phyloP scores from a whole-genome alignment of 2,329 filamentous ascomycete genomes.

The Polytolypa hystricis region DNA sequence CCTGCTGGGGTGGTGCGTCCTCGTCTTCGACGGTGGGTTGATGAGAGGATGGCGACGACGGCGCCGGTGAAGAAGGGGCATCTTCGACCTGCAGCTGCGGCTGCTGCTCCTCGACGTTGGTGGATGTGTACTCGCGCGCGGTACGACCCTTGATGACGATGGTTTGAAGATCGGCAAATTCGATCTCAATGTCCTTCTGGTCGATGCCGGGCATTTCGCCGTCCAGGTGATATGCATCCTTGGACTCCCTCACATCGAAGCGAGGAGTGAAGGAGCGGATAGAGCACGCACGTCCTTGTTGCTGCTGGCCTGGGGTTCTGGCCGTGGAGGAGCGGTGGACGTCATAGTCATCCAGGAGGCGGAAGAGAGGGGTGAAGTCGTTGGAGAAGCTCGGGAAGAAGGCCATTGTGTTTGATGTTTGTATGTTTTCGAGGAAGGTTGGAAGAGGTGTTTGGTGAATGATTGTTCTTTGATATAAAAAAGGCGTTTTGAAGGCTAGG shows the following conservation, averaged over 20 bases:
- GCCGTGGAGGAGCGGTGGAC: constrained; percentile 17
- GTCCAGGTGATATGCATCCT: constrained; percentile 32
- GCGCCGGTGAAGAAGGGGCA: no score
- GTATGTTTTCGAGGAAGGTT: no score
- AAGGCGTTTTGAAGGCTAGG: no score
- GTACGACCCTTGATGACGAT: constrained; percentile 33
- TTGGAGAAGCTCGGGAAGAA: constrained; percentile 26
- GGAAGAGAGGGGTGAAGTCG: constrained; percentile 32
- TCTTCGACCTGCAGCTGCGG: constrained; percentile 10
- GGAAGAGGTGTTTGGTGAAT: no score
- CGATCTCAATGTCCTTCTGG: constrained; percentile 35
- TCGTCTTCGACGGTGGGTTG: constrained; percentile 47
- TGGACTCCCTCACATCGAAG: constrained; percentile 35
- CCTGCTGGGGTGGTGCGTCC: constrained; percentile 16
- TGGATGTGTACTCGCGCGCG: constrained; percentile 23
- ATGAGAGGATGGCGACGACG: constrained; percentile 21
- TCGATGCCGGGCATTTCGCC: constrained; percentile 36
- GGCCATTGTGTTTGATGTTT: constrained; percentile 25
- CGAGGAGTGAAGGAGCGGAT: constrained; percentile 26
- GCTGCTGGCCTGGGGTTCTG: constrained; percentile 1
- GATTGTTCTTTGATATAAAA: no score
- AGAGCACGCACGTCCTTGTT: constrained; percentile 3
- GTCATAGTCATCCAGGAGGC: constrained; percentile 32
- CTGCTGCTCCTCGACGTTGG: constrained; percentile 11
- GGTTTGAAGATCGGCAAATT: constrained; percentile 36